Conservation (phyloP, 78 protist species). For the Dictyostelium citrinum region DNA sequence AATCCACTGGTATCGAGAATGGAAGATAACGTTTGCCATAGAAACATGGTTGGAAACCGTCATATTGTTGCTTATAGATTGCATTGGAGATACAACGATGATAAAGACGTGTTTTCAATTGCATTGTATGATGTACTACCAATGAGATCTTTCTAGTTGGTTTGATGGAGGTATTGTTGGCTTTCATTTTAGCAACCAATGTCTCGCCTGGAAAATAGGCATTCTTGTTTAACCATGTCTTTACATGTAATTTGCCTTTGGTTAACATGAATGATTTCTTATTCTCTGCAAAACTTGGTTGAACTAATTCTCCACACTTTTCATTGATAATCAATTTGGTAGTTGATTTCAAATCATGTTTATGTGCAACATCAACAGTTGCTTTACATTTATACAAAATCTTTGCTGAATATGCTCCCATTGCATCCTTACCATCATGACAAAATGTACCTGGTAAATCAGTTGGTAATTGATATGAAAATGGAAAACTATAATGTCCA, state of each 20-base stretch:
- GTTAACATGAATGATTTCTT: constrained; percentile 41
- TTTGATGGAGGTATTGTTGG: constrained; percentile 43
- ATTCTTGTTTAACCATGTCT: constrained; percentile 68
- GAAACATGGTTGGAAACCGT: constrained; percentile 73
- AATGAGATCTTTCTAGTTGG: constrained; percentile 49
- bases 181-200: constrained; percentile 18
- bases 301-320: constrained; percentile 28
- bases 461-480: constrained; percentile 71
- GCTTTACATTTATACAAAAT: constrained; percentile 72
- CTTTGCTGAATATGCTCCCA: constrained; percentile 38
- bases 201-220: constrained; percentile 78
- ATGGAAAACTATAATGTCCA: constrained; percentile 72
- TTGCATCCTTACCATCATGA: constrained; percentile 49
- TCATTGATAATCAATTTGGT: constrained; percentile 50
- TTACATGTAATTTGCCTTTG: constrained; percentile 52
- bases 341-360: constrained; percentile 39
- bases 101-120: constrained; percentile 38
- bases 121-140: constrained; percentile 37
- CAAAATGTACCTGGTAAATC: constrained; percentile 77
- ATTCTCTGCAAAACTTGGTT: constrained; percentile 57
- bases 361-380: constrained; percentile 59
- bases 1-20: constrained; percentile 54
- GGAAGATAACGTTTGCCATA: constrained; percentile 68
- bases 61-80: constrained; percentile 49
- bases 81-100: constrained; percentile 15